A percentile compares a stretch with the other conserved stretches of the same genome.
Conservation (phyloP, 78 protist genomes). For the Dictyostelium brefeldianum region DNA sequence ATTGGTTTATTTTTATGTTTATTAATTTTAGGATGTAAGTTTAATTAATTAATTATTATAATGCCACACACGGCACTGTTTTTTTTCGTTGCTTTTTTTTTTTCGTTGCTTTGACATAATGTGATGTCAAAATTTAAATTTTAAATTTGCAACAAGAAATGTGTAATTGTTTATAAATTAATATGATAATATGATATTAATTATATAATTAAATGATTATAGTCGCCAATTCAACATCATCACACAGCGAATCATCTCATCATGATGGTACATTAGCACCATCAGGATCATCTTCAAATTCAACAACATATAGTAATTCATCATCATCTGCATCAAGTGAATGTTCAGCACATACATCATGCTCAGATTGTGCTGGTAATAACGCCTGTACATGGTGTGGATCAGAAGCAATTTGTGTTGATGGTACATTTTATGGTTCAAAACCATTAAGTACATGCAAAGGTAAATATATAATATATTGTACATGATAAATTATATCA, state of each 20-base stretch:
- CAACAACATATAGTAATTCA: not conserved
- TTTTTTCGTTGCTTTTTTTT: too few relatives aligned
- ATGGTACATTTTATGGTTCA: conserved; percentile 75
- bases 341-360: conserved; percentile 1
- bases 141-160: too few relatives aligned
- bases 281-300: not conserved
- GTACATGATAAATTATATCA: too few relatives aligned
- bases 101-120: too few relatives aligned
- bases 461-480: too few relatives aligned
- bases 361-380: conserved; percentile 29
- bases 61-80: too few relatives aligned
- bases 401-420: not conserved
- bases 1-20: not conserved
- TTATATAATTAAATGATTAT: not conserved
- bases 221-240: not conserved
- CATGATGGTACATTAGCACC: not conserved
- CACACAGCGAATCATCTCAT: not conserved
- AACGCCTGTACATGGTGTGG: conserved; percentile 65
- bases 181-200: not conserved
- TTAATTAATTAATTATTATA: not conserved
- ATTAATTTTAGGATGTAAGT: not conserved
- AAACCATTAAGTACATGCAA: conserved; percentile 42
- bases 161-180: not conserved
- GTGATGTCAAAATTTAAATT: too few relatives aligned
- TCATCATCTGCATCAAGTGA: not conserved